Evolutionary conservation across 108 stramenopile species (phyloP), one percentile per base, ranked within the genome.

Genomic region (Asterionellopsis glacialis): DNA sequence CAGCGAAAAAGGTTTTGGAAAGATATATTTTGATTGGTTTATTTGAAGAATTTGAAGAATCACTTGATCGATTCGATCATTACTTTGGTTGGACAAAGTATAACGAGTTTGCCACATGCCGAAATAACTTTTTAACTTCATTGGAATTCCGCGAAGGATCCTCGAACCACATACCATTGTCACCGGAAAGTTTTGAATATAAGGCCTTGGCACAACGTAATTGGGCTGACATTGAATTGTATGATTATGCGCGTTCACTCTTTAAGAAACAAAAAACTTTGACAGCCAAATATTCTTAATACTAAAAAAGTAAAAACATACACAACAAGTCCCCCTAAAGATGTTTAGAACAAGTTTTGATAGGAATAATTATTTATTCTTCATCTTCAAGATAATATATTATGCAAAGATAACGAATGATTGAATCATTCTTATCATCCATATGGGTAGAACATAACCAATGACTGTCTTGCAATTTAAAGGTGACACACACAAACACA

Each of bases 61-160:
- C 57, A 22, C 21, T 75, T 49, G 33, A 52, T 41, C 28, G 77
- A 27, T 78, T 78, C 53, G 57, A 65, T 12, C 48, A 68, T 19
- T 73, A 73, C 49, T 78, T 78, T 70, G 77, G 73, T 0, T 78
- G 77, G 77, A 48, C 2, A 16, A 48, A 48, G 47, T 19, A 16
- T 16, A 5, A 48, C 5, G 47, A 48, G 9, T 16, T 19, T 5
- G 5, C 5, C 4, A 21, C 16, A 21, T 48, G 47, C 9, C 47
- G 47, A 4, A 21, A 48, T n/a, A 54, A 54, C 24, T 27, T 54
- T 26, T 15, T 26, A 27, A 21, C 47, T 1, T 16, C 47, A 1
- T 33, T 33, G 33, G 33, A 33, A 19, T 16, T 21, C 9, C 53
- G 25, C 15, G 22, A 27, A 15, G 4, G 1, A 27, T 26, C 24